A percentile compares a stretch with the other conserved stretches of the same genome.
Conservation (phyloP, 176 grass and related monocot genomes). For the Oryza nivara region DNA sequence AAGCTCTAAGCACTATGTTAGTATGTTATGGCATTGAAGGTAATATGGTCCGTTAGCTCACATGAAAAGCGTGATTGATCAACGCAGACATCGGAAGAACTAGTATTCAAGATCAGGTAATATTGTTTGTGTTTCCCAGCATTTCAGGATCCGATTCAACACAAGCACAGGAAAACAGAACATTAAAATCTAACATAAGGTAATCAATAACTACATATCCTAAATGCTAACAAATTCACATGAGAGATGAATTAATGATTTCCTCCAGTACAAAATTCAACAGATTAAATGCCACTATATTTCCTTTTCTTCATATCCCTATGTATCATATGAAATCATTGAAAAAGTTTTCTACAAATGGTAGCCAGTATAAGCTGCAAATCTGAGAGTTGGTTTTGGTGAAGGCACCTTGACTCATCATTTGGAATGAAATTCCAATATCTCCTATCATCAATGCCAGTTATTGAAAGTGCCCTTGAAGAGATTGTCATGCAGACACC, state of each 20-base stretch:
- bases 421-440: slow-evolving; percentile 94
- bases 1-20: background rate
- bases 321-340: background rate
- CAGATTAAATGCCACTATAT: slow-evolving; percentile 3
- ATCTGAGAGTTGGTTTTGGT: background rate
- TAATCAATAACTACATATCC: background rate
- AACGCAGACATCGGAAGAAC: background rate
- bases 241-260: background rate
- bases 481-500: slow-evolving; percentile 80
- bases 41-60: slow-evolving; percentile 22
- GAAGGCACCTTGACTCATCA: slow-evolving; percentile 78
- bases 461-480: slow-evolving; percentile 84
- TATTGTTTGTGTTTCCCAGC: background rate
- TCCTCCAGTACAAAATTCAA: background rate
- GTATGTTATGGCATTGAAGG: background rate
- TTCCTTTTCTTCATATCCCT: background rate
- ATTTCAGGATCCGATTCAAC: background rate
- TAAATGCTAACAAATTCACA: background rate
- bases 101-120: background rate
- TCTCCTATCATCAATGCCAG: slow-evolving; percentile 91
- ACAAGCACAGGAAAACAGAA: background rate
- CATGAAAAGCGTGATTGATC: slow-evolving; percentile 8
- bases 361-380: background rate
- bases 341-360: background rate
- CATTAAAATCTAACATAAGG: background rate